A percentile compares a stretch with the other conserved stretches of the same genome.
phyloP scores from a whole-genome alignment of 2,329 filamentous ascomycete species.

The Nothophoma quercina region DNA sequence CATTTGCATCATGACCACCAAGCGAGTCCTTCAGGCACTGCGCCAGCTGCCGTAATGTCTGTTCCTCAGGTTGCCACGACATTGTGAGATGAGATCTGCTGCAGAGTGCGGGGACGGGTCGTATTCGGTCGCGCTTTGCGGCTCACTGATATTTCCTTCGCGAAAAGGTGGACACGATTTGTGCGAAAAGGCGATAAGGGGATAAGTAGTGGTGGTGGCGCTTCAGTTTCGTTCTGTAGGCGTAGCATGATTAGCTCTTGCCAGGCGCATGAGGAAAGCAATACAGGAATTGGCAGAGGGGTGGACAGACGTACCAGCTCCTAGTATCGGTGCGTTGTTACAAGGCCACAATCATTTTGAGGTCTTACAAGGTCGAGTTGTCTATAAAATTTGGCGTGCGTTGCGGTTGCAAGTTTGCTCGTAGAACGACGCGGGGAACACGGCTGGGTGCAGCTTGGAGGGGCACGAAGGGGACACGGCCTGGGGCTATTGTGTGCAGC shows the following conservation, averaged over 20 bases:
- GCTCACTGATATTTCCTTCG: not conserved
- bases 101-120: slow-evolving; percentile 23
- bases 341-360: slow-evolving; percentile 44
- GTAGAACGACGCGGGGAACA: slow-evolving; percentile 39
- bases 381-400: slow-evolving; percentile 31
- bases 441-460: slow-evolving; percentile 29
- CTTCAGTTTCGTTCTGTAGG: slow-evolving; percentile 41
- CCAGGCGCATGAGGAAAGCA: slow-evolving; percentile 27
- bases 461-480: slow-evolving; percentile 13
- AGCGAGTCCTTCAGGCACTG: slow-evolving; percentile 91
- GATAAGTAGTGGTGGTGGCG: slow-evolving; percentile 28
- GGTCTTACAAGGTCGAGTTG: slow-evolving; percentile 22
- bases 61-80: slow-evolving; percentile 91
- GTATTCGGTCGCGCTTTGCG: slow-evolving; percentile 14
- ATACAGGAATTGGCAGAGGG: slow-evolving; percentile 31
- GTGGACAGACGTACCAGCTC: slow-evolving; percentile 42
- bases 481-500: slow-evolving; percentile 27
- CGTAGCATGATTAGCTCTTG: slow-evolving; percentile 44
- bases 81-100: slow-evolving; percentile 57
- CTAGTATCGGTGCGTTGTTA: slow-evolving; percentile 41
- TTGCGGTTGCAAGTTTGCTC: slow-evolving; percentile 42
- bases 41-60: slow-evolving; percentile 88
- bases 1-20: slow-evolving; percentile 78
- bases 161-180: slow-evolving; percentile 3
- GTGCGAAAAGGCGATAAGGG: slow-evolving; percentile 8